phyloP scores from a whole-genome alignment of 192 early-diverging fungal species.

The Physocladia obscura region DNA sequence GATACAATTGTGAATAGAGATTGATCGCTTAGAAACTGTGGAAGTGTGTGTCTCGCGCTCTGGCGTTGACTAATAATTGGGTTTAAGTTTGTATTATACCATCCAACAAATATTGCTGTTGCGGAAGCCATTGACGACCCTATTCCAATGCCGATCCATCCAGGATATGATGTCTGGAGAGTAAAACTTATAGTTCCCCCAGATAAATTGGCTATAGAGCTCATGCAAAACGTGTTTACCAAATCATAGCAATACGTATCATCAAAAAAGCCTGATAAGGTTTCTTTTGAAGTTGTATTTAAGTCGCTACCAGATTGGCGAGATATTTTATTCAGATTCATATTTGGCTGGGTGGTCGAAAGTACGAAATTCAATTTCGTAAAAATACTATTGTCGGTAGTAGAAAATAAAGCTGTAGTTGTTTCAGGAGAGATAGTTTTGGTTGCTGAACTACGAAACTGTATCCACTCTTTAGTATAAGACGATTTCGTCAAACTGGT shows the following conservation, averaged over 20 bases:
- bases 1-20: not conserved
- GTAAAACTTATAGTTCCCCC: not conserved
- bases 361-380: no score
- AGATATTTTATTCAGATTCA: no score
- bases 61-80: constrained; percentile 13
- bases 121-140: not conserved
- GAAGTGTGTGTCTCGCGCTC: not conserved
- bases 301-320: no score
- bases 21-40: not conserved
- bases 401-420: no score
- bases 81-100: not conserved
- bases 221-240: not conserved
- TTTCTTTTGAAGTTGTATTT: no score
- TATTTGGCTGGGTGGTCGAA: no score
- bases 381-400: no score
- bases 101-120: constrained; percentile 14
- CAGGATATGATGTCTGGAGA: not conserved
- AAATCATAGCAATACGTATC: not conserved
- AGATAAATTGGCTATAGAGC: not conserved
- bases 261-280: no score
- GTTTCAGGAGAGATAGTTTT: no score
- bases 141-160: constrained; percentile 18
- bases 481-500: no score
- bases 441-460: no score
- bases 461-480: no score